phyloP scores from a whole-genome alignment of 331 rosid genomes.

The Prunus yedoensis region DNA sequence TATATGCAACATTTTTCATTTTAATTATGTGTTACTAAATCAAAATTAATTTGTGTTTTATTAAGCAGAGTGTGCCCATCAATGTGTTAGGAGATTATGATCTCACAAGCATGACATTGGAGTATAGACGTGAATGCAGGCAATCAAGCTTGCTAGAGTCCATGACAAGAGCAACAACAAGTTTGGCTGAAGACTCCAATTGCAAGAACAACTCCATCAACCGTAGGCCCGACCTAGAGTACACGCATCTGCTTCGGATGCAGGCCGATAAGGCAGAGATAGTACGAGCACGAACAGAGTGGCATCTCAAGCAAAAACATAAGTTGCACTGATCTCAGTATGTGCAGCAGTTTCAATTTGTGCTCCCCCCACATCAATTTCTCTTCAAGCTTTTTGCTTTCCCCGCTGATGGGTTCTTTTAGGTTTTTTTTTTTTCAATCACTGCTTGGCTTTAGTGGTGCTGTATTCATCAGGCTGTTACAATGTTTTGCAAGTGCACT shows the following conservation, averaged over 20 bases:
- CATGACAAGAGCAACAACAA: slow-evolving; percentile 57
- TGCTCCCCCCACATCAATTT: background rate
- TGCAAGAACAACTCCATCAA: slow-evolving; percentile 33
- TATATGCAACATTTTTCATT: too few relatives aligned
- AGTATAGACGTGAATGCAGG: slow-evolving; percentile 78
- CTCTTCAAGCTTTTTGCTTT: background rate
- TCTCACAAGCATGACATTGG: slow-evolving; percentile 77
- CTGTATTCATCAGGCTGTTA: slow-evolving; percentile 7
- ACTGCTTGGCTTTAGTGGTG: background rate
- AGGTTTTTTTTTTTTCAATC: too few relatives aligned
- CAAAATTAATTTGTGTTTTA: background rate
- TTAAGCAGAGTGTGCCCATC: slow-evolving; percentile 72
- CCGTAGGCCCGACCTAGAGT: slow-evolving; percentile 45
- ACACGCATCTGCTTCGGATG: slow-evolving; percentile 83
- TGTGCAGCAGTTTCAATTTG: background rate
- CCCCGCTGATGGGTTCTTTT: background rate
- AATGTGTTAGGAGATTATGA: slow-evolving; percentile 56
- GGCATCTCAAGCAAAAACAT: slow-evolving; percentile 47
- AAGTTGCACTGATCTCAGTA: background rate
- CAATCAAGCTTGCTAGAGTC: slow-evolving; percentile 77
- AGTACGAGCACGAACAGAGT: slow-evolving; percentile 78
- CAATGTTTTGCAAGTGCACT: background rate
- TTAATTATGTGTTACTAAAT: too few relatives aligned
- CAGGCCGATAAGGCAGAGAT: slow-evolving; percentile 58
- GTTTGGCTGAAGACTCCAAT: slow-evolving; percentile 31